Evolutionary conservation across 176 grass and related monocot species (phyloP).

Genomic region (Otatea glauca): DNA sequence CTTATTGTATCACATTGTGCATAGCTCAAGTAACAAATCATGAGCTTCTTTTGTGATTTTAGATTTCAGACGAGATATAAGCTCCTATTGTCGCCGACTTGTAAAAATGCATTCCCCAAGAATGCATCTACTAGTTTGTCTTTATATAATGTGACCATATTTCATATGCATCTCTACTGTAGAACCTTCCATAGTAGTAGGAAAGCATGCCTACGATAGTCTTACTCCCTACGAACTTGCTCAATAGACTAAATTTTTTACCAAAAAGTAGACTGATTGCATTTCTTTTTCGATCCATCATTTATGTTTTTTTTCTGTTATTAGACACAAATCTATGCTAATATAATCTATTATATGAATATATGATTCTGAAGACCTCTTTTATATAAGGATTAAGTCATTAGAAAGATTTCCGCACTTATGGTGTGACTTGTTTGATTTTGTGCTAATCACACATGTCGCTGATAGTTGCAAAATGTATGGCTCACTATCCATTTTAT

Average conservation of each 20-base stretch:
- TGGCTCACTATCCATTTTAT: no score
- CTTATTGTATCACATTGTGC: constrained; percentile 4
- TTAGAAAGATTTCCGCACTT: no score
- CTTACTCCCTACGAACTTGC: constrained; percentile 51
- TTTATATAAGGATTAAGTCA: no score
- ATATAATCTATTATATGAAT: no score
- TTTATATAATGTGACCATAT: constrained; percentile 65
- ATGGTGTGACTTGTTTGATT: no score
- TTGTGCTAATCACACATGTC: no score
- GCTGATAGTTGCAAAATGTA: no score
- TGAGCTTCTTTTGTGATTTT: constrained; percentile 48
- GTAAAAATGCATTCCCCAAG: constrained; percentile 65
- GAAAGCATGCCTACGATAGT: constrained; percentile 51
- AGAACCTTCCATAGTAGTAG: constrained; percentile 72
- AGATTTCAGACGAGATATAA: constrained; percentile 59
- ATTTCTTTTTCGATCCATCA: no score
- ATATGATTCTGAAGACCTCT: no score
- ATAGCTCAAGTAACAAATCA: constrained; percentile 60
- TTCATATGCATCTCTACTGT: constrained; percentile 46
- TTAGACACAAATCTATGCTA: no score
- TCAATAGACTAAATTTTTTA: constrained; percentile 56
- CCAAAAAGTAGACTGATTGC: no score
- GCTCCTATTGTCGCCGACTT: constrained; percentile 59
- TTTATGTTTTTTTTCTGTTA: no score
- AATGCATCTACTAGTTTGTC: constrained; percentile 59